Evolutionary conservation across 2,329 filamentous ascomycete species (phyloP), one percentile per base, ranked within the genome.

Genomic region (Torrubiella hemipterigena): DNA sequence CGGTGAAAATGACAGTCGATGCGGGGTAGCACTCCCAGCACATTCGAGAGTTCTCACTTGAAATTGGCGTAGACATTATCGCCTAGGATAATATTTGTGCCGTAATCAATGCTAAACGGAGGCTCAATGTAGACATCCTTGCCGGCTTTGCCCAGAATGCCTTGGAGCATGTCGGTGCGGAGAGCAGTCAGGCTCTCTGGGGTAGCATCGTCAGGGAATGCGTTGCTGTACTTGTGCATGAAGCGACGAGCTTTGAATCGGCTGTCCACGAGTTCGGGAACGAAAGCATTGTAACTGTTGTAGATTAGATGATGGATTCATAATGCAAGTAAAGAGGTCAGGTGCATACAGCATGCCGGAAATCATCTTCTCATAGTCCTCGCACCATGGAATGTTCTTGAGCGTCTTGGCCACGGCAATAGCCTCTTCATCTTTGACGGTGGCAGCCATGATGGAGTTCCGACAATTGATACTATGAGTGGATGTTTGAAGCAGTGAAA

Each of bases 321-420:
- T 27, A 7, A 27, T 16, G 16, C 12, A 14, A 13, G 15, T 20
- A 14, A n/a, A 25, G 15, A 24, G 23, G 18, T 12, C 6, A 11
- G 18, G 9, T 8, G 46, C 60, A 41, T 47, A 72, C 69, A 75
- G 55, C 56, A 76, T 69, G 17, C 72, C 71, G 0, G 69, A 76
- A 29, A 77, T 69, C 70, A 77, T 77, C 44, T 67, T 70, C 44
- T 77, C 69, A 32, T 75, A 77, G 37, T 75, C 65, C 7, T 75
- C 71, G 36, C 67, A 66, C 58, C 65, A 69, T 1, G 69, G 70
- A 2, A 66, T 55, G 37, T 73, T 61, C 8, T 61, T 51, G 9
- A 73, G 49, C 20, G 55, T 55, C 40, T 55, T 64, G 12, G 69
- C 67, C 17, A 55, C 50, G 28, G 53, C 58, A 22, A 72, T 55